Evolutionary conservation across 169 alveolate species (phyloP), one percentile per base, ranked within the genome.

Genomic region (Cardiosporidium cionae): DNA sequence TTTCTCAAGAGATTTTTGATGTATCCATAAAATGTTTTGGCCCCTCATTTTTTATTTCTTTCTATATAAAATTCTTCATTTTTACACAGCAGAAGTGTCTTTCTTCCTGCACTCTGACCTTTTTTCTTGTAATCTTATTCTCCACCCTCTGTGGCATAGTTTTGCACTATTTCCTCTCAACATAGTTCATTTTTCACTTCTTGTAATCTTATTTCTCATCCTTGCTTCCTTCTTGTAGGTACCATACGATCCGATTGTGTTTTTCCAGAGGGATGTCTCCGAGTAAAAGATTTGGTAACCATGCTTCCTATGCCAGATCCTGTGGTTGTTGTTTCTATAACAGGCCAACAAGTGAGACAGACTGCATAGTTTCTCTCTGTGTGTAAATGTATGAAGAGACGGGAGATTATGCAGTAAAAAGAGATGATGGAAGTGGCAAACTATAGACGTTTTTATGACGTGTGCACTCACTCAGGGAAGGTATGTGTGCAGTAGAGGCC

Each of bases 171-270:
- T 28, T 7, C 54, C 22, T 52, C 1, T 3, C 0, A 2, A 2
- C 25, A 29, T 3, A 44, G 29, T 23, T 28, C 2, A 33, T 5
- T 5, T 64, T 28, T 2, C 16, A 28, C 2, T 64, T 7, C 27
- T 64, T 23, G 16, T 2, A 33, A 27, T 5, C 37, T 28, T 64
- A 25, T 29, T 23, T 28, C 70, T 4, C 70, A 22, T 23, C 32
- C 70, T n/a, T n/a, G n/a, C n/a, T n/a, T n/a, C n/a, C n/a, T n/a
- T n/a, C 9, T 0, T 29, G 75, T 53, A 78, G 84, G 97, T 1
- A 90, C 95, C 53, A 78, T 89, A 9, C 83, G 97, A 44, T 87
- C 94, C 4, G 95, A 92, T 70, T 80, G 86, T 35, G 72, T 88
- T 2, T 72, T 89, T 65, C 78, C 70, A 28, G 74, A 83, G 65